Evolutionary conservation across 257 asterid species (phyloP).

Genomic region (Plectranthus barbatus): DNA sequence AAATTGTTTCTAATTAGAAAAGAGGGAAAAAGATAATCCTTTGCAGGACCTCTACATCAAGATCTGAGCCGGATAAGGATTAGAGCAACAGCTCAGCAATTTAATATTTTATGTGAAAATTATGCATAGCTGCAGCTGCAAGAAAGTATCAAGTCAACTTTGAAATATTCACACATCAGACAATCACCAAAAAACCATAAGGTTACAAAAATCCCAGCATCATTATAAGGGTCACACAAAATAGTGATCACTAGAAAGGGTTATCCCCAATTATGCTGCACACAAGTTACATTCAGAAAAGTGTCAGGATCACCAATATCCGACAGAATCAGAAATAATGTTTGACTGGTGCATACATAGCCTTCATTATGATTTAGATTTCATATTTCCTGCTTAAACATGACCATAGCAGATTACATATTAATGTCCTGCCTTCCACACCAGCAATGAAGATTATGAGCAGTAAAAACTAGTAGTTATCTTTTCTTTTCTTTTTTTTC

Average conservation of each 20-base stretch:
- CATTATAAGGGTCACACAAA: not conserved
- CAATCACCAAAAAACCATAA: not conserved
- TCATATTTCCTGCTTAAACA: no score
- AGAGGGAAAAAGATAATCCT: no score
- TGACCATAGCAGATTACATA: no score
- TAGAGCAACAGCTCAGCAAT: not conserved
- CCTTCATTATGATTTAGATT: constrained; percentile 5
- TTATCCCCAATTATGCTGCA: not conserved
- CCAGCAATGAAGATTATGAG: constrained; percentile 1
- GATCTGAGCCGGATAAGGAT: not conserved
- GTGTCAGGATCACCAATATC: not conserved
- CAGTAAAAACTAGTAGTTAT: constrained; percentile 4
- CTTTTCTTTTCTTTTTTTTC: not conserved
- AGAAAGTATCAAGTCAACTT: not conserved
- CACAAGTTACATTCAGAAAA: not conserved
- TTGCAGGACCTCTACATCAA: not conserved
- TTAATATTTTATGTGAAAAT: not conserved
- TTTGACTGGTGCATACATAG: not conserved
- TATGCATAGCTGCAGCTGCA: not conserved
- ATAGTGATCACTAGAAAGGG: constrained; percentile 1
- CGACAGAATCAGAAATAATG: not conserved
- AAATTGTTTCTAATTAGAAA: no score
- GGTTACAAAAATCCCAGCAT: not conserved
- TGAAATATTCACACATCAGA: not conserved
- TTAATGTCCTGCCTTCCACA: not conserved